Evolutionary conservation across 495 filamentous ascomycete genomes (phyloP).

Genomic region (Eremomyces bilateralis): DNA sequence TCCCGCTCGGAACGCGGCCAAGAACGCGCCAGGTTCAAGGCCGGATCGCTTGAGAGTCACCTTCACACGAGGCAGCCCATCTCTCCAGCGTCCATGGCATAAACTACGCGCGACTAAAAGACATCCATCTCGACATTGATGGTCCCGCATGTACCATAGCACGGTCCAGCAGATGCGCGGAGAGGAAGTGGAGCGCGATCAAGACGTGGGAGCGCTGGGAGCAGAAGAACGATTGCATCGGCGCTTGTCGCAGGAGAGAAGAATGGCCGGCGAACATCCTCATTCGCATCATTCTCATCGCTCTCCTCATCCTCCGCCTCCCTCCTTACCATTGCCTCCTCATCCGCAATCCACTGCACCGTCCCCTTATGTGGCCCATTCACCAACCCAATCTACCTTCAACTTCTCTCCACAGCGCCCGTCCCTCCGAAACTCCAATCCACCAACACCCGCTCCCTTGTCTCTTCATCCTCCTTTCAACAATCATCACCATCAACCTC

Average conservation of each 20-base stretch:
- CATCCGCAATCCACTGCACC: not conserved
- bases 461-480: not conserved
- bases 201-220: too few relatives aligned
- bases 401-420: not conserved
- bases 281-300: not conserved
- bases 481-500: not conserved
- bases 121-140: too few relatives aligned
- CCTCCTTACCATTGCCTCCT: slow-evolving; percentile 9
- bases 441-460: not conserved
- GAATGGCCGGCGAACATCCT: slow-evolving; percentile 1
- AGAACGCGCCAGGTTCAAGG: too few relatives aligned
- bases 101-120: too few relatives aligned
- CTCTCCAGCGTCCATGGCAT: too few relatives aligned
- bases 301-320: not conserved
- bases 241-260: slow-evolving; percentile 2
- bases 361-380: not conserved
- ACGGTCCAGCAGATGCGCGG: too few relatives aligned
- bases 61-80: too few relatives aligned
- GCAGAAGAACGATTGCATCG: too few relatives aligned
- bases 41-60: too few relatives aligned
- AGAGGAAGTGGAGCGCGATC: too few relatives aligned
- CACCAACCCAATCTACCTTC: not conserved
- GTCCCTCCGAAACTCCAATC: not conserved
- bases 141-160: too few relatives aligned
- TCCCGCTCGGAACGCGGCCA: too few relatives aligned